Evolutionary conservation across 2,329 filamentous ascomycete species (phyloP), one percentile per base, ranked within the genome.

Genomic region (Grosmannia huntii): DNA sequence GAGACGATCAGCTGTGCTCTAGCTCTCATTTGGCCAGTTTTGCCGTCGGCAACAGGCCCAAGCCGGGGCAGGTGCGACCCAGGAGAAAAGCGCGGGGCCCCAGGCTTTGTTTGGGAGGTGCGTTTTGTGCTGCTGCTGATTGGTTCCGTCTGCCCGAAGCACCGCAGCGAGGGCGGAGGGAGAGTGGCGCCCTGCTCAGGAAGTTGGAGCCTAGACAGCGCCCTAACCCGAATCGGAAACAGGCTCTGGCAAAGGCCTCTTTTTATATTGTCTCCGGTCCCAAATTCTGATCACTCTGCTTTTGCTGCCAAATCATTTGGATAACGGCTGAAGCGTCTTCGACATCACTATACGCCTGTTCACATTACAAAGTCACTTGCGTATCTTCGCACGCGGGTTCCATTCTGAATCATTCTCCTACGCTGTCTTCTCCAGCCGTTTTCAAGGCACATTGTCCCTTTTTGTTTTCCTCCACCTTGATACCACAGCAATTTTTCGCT

Each of bases 131-230:
- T 21, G 48, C 28, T 52, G 46, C 57, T 65, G 53, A 67, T 67
- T 66, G 66, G 64, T 61, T 68, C 66, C 66, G 28, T 67, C 64
- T 58, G 66, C 56, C 66, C 66, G 66, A 66, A 63, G 60, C 55
- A 36, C 46, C 41, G 21, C 41, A 27, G 36, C 46, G 38, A 56
- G 57, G 59, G 51, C 33, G 53, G 53, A 57, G 41, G 57, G 57
- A 62, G 41, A n/a, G 41, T 44, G 56, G 52, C 28, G 14, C 53
- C 7, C 19, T 33, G n/a, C n/a, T n/a, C n/a, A n/a, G n/a, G n/a
- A n/a, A n/a, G 36, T 12, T 52, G 27, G 25, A 19, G 12, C 25
- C 16, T 11, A 52, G 14, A 31, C 50, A n/a, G 12, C 19, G 41
- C 41, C 41, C 51, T 33, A 33, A 36, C 51, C 48, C 11, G 23